Percentiles rank a stretch among this genome's conserved stretches.
phyloP scores from a whole-genome alignment of 2,329 filamentous ascomycete species.

The Fusarium brachygibbosum region DNA sequence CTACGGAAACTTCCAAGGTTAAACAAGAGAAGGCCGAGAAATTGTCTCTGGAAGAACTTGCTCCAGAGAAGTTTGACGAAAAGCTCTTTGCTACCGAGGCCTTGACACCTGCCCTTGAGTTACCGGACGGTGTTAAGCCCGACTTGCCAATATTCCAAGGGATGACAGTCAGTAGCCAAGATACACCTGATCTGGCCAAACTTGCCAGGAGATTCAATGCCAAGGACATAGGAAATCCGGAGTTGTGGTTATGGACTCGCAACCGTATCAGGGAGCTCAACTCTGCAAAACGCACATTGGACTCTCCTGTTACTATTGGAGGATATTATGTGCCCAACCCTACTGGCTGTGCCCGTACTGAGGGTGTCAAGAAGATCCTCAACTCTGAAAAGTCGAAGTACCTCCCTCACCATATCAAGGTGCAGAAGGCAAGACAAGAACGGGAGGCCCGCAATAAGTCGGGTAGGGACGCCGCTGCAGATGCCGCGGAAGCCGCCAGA shows the following conservation, averaged over 20 bases:
- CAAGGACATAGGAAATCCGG: slow-evolving; percentile 63
- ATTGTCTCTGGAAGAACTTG: slow-evolving; percentile 48
- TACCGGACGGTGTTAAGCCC: slow-evolving; percentile 61
- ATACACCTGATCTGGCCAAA: slow-evolving; percentile 64
- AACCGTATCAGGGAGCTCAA: slow-evolving; percentile 70
- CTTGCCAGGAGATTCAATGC: slow-evolving; percentile 63
- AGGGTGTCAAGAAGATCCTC: slow-evolving; percentile 94
- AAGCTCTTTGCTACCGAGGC: slow-evolving; percentile 65
- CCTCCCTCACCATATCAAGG: slow-evolving; percentile 95
- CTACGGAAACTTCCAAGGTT: slow-evolving; percentile 30
- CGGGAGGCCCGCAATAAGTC: slow-evolving; percentile 82
- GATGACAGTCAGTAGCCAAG: slow-evolving; percentile 59
- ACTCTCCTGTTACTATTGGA: slow-evolving; percentile 62
- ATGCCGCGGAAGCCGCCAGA: slow-evolving; percentile 78
- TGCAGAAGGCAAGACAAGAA: slow-evolving; percentile 90
- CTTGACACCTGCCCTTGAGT: slow-evolving; percentile 58
- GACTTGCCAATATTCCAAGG: slow-evolving; percentile 61
- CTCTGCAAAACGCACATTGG: slow-evolving; percentile 48
- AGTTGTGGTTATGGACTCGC: slow-evolving; percentile 70
- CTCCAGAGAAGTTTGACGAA: slow-evolving; percentile 61
- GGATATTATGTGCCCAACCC: slow-evolving; percentile 87
- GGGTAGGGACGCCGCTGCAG: slow-evolving; percentile 73
- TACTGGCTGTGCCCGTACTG: slow-evolving; percentile 89
- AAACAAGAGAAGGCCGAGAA: slow-evolving; percentile 36
- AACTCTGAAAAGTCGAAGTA: slow-evolving; percentile 99